Conservation (phyloP, 1,284 basidiomycete species). For the Ustilago hordei region DNA sequence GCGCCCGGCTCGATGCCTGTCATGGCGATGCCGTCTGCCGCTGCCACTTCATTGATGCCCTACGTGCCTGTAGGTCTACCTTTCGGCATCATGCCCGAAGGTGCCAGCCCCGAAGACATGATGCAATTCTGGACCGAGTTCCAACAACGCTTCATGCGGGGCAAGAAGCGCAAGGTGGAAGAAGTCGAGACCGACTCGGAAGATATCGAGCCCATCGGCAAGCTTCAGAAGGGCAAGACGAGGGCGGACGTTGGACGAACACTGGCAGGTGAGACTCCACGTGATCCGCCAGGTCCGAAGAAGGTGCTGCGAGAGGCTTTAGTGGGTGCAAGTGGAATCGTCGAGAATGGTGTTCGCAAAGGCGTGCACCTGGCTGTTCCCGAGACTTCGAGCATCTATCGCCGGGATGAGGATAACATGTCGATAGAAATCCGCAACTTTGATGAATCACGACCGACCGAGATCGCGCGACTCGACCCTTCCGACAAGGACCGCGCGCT, state of each 20-base stretch:
- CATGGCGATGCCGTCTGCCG: slow-evolving; percentile 12
- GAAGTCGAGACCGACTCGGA: slow-evolving; percentile 31
- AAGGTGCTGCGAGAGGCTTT: slow-evolving; percentile 73
- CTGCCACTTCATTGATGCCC: slow-evolving; percentile 36
- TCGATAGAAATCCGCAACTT: slow-evolving; percentile 84
- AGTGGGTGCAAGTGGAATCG: slow-evolving; percentile 28
- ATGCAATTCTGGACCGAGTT: slow-evolving; percentile 55
- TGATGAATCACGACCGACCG: slow-evolving; percentile 74
- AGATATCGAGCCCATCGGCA: slow-evolving; percentile 48
- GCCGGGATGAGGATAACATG: slow-evolving; percentile 72
- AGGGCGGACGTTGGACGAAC: slow-evolving; percentile 72
- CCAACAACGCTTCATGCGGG: slow-evolving; percentile 43
- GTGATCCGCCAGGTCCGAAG: slow-evolving; percentile 73
- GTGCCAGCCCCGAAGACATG: slow-evolving; percentile 44
- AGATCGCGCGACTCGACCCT: slow-evolving; percentile 77
- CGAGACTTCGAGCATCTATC: slow-evolving; percentile 45
- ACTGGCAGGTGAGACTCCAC: slow-evolving; percentile 78
- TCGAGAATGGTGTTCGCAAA: slow-evolving; percentile 43
- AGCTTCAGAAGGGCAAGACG: slow-evolving; percentile 43
- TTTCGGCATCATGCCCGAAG: slow-evolving; percentile 52
- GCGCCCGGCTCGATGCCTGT: slow-evolving; percentile 9
- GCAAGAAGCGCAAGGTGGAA: slow-evolving; percentile 49
- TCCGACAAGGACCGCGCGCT: slow-evolving; percentile 73
- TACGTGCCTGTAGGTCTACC: slow-evolving; percentile 39
- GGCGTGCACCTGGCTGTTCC: slow-evolving; percentile 44